Evolutionary conservation across 805 yeast species (phyloP).

Genomic region (Barnettozyma sucrosica): DNA sequence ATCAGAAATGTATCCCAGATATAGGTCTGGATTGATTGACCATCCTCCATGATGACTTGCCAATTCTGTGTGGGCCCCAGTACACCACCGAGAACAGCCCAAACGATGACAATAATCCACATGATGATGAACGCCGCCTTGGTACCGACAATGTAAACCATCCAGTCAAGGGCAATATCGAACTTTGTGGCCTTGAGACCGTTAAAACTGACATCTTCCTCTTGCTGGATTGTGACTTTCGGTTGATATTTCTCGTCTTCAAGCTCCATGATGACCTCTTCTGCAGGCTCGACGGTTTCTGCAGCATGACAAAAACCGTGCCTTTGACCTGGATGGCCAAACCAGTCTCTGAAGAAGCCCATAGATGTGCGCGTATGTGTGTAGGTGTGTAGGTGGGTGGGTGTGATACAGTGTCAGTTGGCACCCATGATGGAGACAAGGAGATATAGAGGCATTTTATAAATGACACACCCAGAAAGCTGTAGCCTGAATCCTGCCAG

Average conservation of each 20-base stretch:
- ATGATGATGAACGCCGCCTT: conserved; percentile 3
- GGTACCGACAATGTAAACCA: conserved; percentile 9
- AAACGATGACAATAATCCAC: conserved; percentile 5
- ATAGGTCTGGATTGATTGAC: conserved; percentile 10
- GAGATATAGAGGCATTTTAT: too few relatives aligned
- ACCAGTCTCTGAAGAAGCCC: conserved; percentile 6
- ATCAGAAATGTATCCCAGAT: conserved; percentile 11
- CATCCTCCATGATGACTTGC: conserved; percentile 10
- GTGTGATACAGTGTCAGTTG: too few relatives aligned
- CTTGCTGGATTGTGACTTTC: not conserved
- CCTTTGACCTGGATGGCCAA: conserved; percentile 5
- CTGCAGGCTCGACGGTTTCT: not conserved
- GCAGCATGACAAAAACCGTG: conserved; percentile 2
- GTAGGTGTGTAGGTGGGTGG: too few relatives aligned
- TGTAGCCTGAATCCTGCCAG: too few relatives aligned
- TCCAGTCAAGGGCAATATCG: conserved; percentile 8
- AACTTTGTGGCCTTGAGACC: conserved; percentile 9
- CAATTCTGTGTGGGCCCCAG: conserved; percentile 4
- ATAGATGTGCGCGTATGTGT: not conserved
- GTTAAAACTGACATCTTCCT: conserved; percentile 8
- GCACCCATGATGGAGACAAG: too few relatives aligned
- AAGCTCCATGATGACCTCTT: not conserved
- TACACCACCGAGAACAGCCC: conserved; percentile 6
- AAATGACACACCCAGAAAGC: too few relatives aligned
- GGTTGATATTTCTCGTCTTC: not conserved